These are phyloP conservation scores for Stygiomarasmius scandens DNA, from an alignment of 1,284 basidiomycete genomes.

Conservation along the genomic window DNA sequence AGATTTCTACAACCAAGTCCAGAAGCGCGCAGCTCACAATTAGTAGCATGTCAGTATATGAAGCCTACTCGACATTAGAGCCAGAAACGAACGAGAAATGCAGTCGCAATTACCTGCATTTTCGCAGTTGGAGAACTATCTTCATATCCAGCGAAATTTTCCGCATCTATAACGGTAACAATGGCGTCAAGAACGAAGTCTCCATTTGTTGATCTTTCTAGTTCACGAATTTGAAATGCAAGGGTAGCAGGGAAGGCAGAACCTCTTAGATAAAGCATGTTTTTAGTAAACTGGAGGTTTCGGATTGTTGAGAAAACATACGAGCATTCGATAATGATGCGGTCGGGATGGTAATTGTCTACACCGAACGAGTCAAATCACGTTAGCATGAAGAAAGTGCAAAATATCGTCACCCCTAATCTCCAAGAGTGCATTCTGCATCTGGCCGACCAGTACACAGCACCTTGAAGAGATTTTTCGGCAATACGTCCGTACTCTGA, in stretches of 20 bases:
- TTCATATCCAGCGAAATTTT: constrained; percentile 89
- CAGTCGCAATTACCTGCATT: constrained; percentile 63
- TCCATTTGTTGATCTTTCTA: constrained; percentile 74
- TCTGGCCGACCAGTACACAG: constrained; percentile 89
- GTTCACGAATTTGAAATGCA: constrained; percentile 87
- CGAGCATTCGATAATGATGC: constrained; percentile 94
- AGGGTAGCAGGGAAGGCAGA: constrained; percentile 90
- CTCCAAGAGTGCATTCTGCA: constrained; percentile 86
- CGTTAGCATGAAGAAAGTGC: not conserved
- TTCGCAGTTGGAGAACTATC: constrained; percentile 86
- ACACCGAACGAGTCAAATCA: not conserved
- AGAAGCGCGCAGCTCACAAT: constrained; percentile 55
- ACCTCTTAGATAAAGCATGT: constrained; percentile 49
- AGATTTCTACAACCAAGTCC: not conserved
- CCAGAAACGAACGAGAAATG: not conserved
- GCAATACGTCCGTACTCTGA: not conserved
- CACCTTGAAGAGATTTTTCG: constrained; percentile 54
- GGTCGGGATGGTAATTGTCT: constrained; percentile 83
- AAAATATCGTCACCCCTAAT: constrained; percentile 62
- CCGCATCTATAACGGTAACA: constrained; percentile 86
- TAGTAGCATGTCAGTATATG: constrained; percentile 87
- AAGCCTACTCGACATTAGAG: not conserved
- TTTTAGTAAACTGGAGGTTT: constrained; percentile 6
- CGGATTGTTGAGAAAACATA: constrained; percentile 37
- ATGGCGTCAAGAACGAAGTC: constrained; percentile 87